Conservation (phyloP, 1,139 yeast species). For the Candida buenavistaensis region DNA sequence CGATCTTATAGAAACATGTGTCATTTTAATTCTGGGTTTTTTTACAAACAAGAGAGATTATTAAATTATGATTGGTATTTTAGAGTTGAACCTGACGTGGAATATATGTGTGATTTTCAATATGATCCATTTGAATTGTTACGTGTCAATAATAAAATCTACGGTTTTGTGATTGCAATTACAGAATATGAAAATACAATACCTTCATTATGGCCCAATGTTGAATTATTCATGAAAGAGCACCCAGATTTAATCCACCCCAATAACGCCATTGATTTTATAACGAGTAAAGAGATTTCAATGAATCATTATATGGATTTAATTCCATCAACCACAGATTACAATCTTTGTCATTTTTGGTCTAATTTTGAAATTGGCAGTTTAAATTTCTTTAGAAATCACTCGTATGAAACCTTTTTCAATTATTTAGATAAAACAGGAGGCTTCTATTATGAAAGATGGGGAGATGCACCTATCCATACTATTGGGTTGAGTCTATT, state of each 20-base stretch:
- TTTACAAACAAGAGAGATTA: constrained; percentile 41
- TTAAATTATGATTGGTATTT: constrained; percentile 46
- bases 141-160: constrained; percentile 34
- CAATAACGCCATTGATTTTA: constrained; percentile 66
- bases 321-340: constrained; percentile 44
- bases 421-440: constrained; percentile 68
- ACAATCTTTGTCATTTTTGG: constrained; percentile 94
- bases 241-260: constrained; percentile 67
- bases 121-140: constrained; percentile 45
- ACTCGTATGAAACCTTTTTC: constrained; percentile 68
- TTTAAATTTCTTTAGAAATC: constrained; percentile 74
- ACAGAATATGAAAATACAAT: constrained; percentile 49
- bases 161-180: constrained; percentile 46
- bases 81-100: constrained; percentile 49
- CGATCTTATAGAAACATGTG: constrained; percentile 50
- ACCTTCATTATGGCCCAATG: constrained; percentile 78
- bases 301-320: constrained; percentile 25
- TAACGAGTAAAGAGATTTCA: constrained; percentile 59
- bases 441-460: constrained; percentile 87
- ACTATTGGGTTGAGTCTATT: constrained; percentile 71
- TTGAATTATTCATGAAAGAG: constrained; percentile 59
- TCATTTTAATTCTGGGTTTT: constrained; percentile 48
- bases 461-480: constrained; percentile 99
- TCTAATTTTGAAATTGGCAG: constrained; percentile 89
- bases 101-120: constrained; percentile 49